Evolutionary conservation across 805 yeast species (phyloP).

Genomic region (Metschnikowia orientalis): DNA sequence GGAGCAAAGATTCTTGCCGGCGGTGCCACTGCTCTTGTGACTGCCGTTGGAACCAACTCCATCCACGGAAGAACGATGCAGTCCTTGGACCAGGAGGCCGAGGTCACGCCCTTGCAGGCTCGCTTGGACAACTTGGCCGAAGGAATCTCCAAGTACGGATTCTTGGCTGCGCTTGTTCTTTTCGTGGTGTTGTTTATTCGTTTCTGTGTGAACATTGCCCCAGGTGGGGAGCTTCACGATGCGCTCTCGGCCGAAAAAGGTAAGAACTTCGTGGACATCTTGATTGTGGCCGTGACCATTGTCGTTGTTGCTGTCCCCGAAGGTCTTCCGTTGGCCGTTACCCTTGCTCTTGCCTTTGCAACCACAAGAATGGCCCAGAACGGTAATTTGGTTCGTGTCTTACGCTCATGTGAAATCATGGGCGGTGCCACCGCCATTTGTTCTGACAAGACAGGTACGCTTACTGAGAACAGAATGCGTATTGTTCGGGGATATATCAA

Average conservation of each 20-base stretch:
- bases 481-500: constrained; percentile 64
- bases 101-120: constrained; percentile 83
- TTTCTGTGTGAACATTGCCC: constrained; percentile 59
- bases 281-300: constrained; percentile 87
- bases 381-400: constrained; percentile 90
- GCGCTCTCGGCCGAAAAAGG: constrained; percentile 71
- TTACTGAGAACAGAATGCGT: constrained; percentile 91
- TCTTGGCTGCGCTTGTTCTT: constrained; percentile 75
- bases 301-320: constrained; percentile 99
- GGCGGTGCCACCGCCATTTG: constrained; percentile 97
- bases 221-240: constrained; percentile 43
- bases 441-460: constrained; percentile 94
- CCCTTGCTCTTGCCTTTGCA: constrained; percentile 94
- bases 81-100: constrained; percentile 69
- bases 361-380: constrained; percentile 97
- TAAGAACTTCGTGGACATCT: constrained; percentile 72
- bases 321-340: constrained; percentile 96
- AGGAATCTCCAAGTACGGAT: constrained; percentile 93
- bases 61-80: constrained; percentile 90
- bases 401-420: constrained; percentile 96
- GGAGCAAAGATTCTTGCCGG: constrained; percentile 90
- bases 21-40: constrained; percentile 76
- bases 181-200: constrained; percentile 76
- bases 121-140: constrained; percentile 81
- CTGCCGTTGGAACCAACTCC: constrained; percentile 88